Conservation (phyloP, 768 basidiomycete genomes). For the Mycena floridula region DNA sequence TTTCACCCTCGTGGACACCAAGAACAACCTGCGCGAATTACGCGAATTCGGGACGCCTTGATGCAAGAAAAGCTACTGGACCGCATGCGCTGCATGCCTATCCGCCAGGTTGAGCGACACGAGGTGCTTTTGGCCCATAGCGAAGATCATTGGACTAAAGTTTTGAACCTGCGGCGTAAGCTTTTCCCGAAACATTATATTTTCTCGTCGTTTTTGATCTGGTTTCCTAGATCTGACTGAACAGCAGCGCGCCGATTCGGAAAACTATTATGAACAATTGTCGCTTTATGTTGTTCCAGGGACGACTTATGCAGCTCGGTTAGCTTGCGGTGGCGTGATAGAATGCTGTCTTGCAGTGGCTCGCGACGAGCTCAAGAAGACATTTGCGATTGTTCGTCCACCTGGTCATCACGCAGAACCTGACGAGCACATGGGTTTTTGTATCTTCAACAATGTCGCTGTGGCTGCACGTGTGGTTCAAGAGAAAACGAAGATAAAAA, state of each 20-base stretch:
- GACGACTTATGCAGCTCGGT: constrained; percentile 77
- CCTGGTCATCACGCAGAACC: constrained; percentile 99
- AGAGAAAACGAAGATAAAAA: constrained; percentile 61
- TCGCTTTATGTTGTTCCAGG: constrained; percentile 88
- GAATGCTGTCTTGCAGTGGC: constrained; percentile 87
- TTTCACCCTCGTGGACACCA: constrained; percentile 50
- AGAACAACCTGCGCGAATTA: constrained; percentile 83
- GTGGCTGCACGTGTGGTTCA: constrained; percentile 85
- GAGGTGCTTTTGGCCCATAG: constrained; percentile 90
- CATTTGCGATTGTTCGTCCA: constrained; percentile 93
- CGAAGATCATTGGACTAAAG: constrained; percentile 88
- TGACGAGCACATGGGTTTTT: constrained; percentile 98
- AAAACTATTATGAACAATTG: constrained; percentile 80
- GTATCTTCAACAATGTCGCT: constrained; percentile 98
- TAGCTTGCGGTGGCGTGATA: constrained; percentile 94
- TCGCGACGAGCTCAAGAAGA: constrained; percentile 69
- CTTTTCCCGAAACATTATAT: constrained; percentile 9
- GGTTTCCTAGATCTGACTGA: constrained; percentile 66
- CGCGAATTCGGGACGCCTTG: constrained; percentile 64
- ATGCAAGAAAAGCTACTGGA: constrained; percentile 49
- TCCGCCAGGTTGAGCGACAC: constrained; percentile 64
- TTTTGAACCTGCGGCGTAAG: constrained; percentile 78
- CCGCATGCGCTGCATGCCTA: constrained; percentile 72
- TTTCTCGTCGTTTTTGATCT: constrained; percentile 16
- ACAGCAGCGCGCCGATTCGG: constrained; percentile 70